Conservation (phyloP, 148 eudicot genomes). For the Chenopodium album region DNA sequence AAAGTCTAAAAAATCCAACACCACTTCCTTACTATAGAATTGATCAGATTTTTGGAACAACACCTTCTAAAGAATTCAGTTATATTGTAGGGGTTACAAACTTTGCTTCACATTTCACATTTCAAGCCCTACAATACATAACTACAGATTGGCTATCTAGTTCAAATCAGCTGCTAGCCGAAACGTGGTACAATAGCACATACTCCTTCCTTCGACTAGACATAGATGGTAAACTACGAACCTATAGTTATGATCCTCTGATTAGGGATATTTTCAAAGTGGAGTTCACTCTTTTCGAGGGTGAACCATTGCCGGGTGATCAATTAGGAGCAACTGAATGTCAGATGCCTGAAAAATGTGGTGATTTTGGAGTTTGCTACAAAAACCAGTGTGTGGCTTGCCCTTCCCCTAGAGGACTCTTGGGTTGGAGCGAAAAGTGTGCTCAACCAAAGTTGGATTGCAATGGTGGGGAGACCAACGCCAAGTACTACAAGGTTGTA, state of each 20-base stretch:
- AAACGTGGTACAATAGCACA: too few species aligned
- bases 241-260: background rate
- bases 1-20: background rate
- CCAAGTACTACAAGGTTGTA: constrained; percentile 43
- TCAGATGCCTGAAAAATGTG: constrained; percentile 48
- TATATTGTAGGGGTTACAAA: background rate
- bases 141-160: background rate
- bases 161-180: background rate
- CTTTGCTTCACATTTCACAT: background rate
- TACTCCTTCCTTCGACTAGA: too few species aligned
- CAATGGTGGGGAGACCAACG: constrained; percentile 29
- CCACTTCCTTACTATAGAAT: constrained; percentile 10
- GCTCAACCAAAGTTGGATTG: constrained; percentile 20
- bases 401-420: constrained; percentile 39
- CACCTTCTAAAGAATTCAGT: background rate
- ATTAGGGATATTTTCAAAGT: constrained; percentile 25
- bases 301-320: constrained; percentile 5
- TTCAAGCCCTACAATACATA: background rate
- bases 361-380: constrained; percentile 48
- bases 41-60: background rate
- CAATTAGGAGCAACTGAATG: constrained; percentile 29
- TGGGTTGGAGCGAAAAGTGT: constrained; percentile 51
- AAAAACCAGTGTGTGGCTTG: constrained; percentile 50
- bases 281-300: constrained; percentile 28
- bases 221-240: background rate